Percentiles rank a stretch among this genome's conserved stretches.
Evolutionary conservation across 768 basidiomycete genomes (phyloP).

Genomic region (Tricholoma furcatifolium): DNA sequence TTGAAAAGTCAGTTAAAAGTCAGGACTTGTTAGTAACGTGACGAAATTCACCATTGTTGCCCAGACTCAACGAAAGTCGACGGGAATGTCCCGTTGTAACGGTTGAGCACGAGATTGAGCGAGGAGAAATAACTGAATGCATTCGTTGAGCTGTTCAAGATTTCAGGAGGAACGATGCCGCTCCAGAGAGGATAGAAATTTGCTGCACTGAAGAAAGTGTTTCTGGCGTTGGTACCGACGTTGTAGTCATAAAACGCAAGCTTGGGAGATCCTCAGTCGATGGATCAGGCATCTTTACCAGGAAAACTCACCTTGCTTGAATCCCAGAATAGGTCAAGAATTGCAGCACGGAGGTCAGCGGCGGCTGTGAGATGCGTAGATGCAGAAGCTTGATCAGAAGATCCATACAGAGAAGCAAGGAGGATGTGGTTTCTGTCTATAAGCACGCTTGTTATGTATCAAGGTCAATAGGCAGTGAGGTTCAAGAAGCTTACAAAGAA

Average conservation of each 20-base stretch:
- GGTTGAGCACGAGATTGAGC: conserved; percentile 74
- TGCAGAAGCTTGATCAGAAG: conserved; percentile 41
- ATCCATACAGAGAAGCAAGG: conserved; percentile 59
- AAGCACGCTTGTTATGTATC: not conserved
- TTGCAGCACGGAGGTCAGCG: conserved; percentile 55
- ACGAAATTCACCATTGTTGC: conserved; percentile 64
- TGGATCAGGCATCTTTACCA: not conserved
- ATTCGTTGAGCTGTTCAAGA: conserved; percentile 52
- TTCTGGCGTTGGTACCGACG: conserved; percentile 62
- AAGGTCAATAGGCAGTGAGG: not conserved
- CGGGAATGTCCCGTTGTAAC: conserved; percentile 87
- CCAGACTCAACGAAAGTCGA: conserved; percentile 77
- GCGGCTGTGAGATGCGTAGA: conserved; percentile 57
- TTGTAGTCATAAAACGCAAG: conserved; percentile 95
- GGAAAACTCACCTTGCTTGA: conserved; percentile 44
- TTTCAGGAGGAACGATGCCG: conserved; percentile 75
- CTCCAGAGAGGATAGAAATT: conserved; percentile 87
- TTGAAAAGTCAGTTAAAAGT: not conserved
- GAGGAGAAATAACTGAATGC: conserved; percentile 74
- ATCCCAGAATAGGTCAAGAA: conserved; percentile 90
- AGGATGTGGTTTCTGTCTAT: conserved; percentile 63
- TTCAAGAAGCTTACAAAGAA: conserved; percentile 60
- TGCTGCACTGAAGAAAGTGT: conserved; percentile 67
- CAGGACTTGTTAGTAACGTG: not conserved
- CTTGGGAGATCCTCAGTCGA: too few species aligned